Percentiles rank a stretch among this genome's conserved stretches.
Evolutionary conservation across 345 rosid species (phyloP).

Genomic region (Gynandropsis gynandra): DNA sequence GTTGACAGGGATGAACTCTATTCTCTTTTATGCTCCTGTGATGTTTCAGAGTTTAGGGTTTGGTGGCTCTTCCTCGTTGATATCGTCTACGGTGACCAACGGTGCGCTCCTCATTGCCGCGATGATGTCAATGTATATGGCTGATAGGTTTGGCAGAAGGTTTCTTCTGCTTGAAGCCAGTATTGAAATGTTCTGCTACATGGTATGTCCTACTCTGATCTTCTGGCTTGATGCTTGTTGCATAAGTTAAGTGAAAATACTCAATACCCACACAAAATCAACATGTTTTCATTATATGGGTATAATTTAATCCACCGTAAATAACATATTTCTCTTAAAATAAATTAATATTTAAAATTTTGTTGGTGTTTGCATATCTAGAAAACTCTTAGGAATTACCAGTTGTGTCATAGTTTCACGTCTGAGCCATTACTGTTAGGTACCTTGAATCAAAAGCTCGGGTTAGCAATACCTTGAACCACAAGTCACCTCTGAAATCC

Average conservation of each 20-base stretch:
- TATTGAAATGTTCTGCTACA: conserved; percentile 55
- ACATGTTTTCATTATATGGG: background rate
- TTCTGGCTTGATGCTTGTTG: background rate
- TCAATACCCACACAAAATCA: background rate
- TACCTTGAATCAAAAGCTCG: too few species aligned
- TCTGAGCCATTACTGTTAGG: too few species aligned
- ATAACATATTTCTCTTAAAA: too few species aligned
- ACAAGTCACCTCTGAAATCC: too few species aligned
- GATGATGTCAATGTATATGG: conserved; percentile 56
- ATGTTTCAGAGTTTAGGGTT: conserved; percentile 81
- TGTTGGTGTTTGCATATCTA: too few species aligned
- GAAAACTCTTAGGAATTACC: too few species aligned
- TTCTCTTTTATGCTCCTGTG: conserved; percentile 80
- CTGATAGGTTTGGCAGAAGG: conserved; percentile 69
- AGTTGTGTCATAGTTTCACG: too few species aligned
- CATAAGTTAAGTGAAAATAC: background rate
- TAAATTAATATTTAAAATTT: too few species aligned
- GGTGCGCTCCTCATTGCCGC: conserved; percentile 51
- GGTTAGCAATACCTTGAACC: too few species aligned
- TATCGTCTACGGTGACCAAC: conserved; percentile 52
- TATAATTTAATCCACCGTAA: too few species aligned
- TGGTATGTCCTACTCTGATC: conserved; percentile 38
- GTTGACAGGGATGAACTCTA: conserved; percentile 77
- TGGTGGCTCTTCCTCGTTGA: conserved; percentile 57
- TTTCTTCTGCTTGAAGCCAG: conserved; percentile 79